phyloP scores from a whole-genome alignment of 2,329 filamentous ascomycete species.

The Paecilomyces sp. region DNA sequence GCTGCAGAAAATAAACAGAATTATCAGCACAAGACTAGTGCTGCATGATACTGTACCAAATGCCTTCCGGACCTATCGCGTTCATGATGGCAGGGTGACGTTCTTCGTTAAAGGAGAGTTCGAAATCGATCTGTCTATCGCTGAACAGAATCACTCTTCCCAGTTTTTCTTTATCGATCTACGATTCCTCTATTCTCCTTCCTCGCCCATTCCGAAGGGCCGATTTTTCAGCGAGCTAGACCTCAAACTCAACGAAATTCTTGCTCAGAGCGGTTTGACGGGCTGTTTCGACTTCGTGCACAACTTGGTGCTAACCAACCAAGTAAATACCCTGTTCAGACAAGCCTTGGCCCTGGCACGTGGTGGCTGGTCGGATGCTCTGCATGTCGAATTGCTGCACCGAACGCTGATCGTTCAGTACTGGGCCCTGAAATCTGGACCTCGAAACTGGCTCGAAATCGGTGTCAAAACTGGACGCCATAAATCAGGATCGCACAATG shows the following conservation, averaged over 20 bases:
- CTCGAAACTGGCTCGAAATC: slow-evolving; percentile 87
- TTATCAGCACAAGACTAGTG: slow-evolving; percentile 75
- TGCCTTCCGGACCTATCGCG: slow-evolving; percentile 69
- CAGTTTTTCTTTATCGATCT: slow-evolving; percentile 96
- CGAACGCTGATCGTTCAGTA: slow-evolving; percentile 84
- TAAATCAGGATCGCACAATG: slow-evolving; percentile 3
- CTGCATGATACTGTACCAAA: slow-evolving; percentile 74
- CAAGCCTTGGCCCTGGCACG: slow-evolving; percentile 67
- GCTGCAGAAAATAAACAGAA: slow-evolving; percentile 73
- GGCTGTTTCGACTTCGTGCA: slow-evolving; percentile 85
- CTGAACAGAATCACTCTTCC: slow-evolving; percentile 71
- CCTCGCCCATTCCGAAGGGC: slow-evolving; percentile 55
- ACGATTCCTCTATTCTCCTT: slow-evolving; percentile 71
- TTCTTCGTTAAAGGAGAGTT: slow-evolving; percentile 81
- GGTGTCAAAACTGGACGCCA: slow-evolving; percentile 49
- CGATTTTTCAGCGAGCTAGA: slow-evolving; percentile 62
- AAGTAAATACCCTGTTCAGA: slow-evolving; percentile 72
- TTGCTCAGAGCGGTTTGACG: slow-evolving; percentile 62
- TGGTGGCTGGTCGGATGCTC: slow-evolving; percentile 67
- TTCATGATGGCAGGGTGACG: slow-evolving; percentile 80
- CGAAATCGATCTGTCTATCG: slow-evolving; percentile 86
- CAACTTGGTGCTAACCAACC: slow-evolving; percentile 81
- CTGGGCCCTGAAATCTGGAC: slow-evolving; percentile 64
- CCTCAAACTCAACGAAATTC: slow-evolving; percentile 60
- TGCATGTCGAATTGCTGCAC: slow-evolving; percentile 73